Evolutionary conservation across 2,329 filamentous ascomycete genomes (phyloP).

Genomic region (Xylogone sp.): DNA sequence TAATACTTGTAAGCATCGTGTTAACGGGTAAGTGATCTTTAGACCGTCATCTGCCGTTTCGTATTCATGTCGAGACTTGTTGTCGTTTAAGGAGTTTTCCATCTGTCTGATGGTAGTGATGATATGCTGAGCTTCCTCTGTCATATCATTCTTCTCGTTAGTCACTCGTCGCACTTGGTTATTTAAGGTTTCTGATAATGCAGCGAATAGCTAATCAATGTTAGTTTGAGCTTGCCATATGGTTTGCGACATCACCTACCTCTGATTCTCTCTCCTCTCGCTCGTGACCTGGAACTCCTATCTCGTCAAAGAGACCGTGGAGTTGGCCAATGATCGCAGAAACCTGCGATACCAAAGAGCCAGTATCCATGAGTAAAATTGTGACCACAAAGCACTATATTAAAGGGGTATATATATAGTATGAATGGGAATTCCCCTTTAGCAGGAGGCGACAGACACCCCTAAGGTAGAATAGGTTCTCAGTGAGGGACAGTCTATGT

Average conservation of each 20-base stretch:
- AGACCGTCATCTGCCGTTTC: slow-evolving; percentile 64
- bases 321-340: slow-evolving; percentile 90
- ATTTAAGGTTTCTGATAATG: slow-evolving; percentile 86
- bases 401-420: neutral
- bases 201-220: slow-evolving; percentile 70
- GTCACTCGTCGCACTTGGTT: slow-evolving; percentile 84
- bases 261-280: slow-evolving; percentile 85
- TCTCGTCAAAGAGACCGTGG: slow-evolving; percentile 94
- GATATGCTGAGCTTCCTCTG: slow-evolving; percentile 83
- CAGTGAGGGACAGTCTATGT: neutral
- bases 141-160: slow-evolving; percentile 82
- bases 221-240: slow-evolving; percentile 22
- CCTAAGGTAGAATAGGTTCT: neutral
- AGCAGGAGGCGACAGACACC: neutral
- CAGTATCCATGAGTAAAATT: slow-evolving; percentile 68
- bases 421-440: neutral
- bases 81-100: slow-evolving; percentile 83
- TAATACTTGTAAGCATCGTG: slow-evolving; percentile 71
- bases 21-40: slow-evolving; percentile 78
- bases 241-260: slow-evolving; percentile 47
- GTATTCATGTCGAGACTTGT: slow-evolving; percentile 60
- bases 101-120: slow-evolving; percentile 89
- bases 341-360: slow-evolving; percentile 91
- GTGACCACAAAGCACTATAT: neutral
- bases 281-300: slow-evolving; percentile 91